Evolutionary conservation across 2,329 filamentous ascomycete genomes (phyloP).

Genomic region (Ascochyta pisi): DNA sequence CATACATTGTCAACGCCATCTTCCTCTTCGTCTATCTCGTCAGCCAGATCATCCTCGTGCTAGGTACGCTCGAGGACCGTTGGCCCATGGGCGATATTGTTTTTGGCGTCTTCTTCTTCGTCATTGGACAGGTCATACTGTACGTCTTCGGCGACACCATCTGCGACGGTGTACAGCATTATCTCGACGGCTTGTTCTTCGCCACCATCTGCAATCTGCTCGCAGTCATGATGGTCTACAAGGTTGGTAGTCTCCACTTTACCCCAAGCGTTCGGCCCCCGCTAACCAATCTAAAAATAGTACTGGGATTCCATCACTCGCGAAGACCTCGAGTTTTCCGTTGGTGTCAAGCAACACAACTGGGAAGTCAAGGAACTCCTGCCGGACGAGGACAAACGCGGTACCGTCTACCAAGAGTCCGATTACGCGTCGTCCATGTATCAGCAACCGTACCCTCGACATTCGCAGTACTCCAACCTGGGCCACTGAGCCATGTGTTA

Average conservation of each 20-base stretch:
- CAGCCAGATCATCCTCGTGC: conserved; percentile 87
- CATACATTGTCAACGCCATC: conserved; percentile 90
- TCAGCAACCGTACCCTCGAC: conserved; percentile 41
- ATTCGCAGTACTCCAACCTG: conserved; percentile 46
- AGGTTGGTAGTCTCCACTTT: conserved; percentile 62
- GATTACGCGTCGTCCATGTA: conserved; percentile 61
- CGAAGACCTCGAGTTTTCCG: conserved; percentile 97
- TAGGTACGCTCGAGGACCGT: conserved; percentile 88
- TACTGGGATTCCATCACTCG: conserved; percentile 99
- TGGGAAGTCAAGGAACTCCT: conserved; percentile 94
- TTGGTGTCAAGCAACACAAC: conserved; percentile 92
- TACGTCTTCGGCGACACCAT: conserved; percentile 89
- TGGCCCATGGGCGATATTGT: conserved; percentile 93
- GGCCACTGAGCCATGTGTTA: conserved; percentile 32
- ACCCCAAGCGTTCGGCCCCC: not conserved
- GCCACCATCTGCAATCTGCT: conserved; percentile 92
- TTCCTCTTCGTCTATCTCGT: conserved; percentile 84
- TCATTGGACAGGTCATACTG: conserved; percentile 88
- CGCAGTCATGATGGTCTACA: conserved; percentile 99
- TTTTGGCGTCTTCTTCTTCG: conserved; percentile 90
- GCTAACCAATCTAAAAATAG: conserved; percentile 55
- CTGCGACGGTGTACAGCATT: conserved; percentile 85
- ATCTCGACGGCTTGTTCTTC: conserved; percentile 93
- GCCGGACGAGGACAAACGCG: conserved; percentile 79
- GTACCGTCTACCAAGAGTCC: conserved; percentile 75